Percentiles rank a stretch among this genome's conserved stretches.
These are phyloP conservation scores for Heterobasidion occidentale DNA, from an alignment of 1,284 basidiomycete genomes.

Conservation along the genomic window DNA sequence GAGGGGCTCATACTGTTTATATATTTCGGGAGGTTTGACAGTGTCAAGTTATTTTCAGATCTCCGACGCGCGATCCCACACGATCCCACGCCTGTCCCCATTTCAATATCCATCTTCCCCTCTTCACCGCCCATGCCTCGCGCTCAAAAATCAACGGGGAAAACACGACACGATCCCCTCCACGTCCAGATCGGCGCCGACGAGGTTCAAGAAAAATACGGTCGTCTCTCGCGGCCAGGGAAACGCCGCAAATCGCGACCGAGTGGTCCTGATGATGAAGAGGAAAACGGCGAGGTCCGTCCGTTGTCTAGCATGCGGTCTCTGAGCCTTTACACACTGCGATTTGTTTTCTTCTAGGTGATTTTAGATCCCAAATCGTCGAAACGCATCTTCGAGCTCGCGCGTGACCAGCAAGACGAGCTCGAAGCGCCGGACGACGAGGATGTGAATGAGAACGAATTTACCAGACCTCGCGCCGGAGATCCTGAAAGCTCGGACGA, in stretches of 20 bases:
- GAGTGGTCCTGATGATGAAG: conserved; percentile 29
- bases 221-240: conserved; percentile 65
- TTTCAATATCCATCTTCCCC: not conserved
- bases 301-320: conserved; percentile 4
- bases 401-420: conserved; percentile 91
- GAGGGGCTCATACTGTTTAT: not conserved
- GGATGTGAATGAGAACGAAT: conserved; percentile 17
- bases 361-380: conserved; percentile 84
- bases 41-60: not conserved
- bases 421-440: conserved; percentile 52
- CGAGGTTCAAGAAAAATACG: conserved; percentile 68
- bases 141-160: conserved; percentile 39
- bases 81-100: not conserved
- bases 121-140: conserved; percentile 47
- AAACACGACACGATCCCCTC: conserved; percentile 78
- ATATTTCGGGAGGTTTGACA: not conserved
- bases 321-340: not conserved
- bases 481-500: conserved; percentile 36
- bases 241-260: conserved; percentile 58
- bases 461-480: conserved; percentile 10
- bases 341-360: conserved; percentile 32
- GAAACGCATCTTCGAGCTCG: conserved; percentile 86
- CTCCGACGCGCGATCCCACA: not conserved
- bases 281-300: conserved; percentile 48
- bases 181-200: conserved; percentile 76